Conservation (phyloP, 768 basidiomycete genomes). For the Jaapia argillacea region DNA sequence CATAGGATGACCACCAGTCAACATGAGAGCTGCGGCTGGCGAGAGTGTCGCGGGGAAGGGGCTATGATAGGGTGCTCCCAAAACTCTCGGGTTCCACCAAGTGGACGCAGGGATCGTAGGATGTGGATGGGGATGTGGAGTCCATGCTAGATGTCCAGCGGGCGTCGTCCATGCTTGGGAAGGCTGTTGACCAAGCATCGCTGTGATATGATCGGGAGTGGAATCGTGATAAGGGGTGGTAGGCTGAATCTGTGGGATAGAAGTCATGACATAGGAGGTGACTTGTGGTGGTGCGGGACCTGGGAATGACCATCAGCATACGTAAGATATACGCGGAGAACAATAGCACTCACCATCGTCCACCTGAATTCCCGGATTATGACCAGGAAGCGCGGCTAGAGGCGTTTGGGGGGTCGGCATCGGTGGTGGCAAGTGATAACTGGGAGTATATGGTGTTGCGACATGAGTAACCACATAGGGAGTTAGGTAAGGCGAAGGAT, state of each 20-base stretch:
- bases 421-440: background rate
- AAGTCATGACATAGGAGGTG: background rate
- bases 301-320: too few species aligned
- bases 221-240: background rate
- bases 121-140: background rate
- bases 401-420: background rate
- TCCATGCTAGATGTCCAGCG: background rate
- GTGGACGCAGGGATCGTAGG: background rate
- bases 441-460: background rate
- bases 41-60: background rate
- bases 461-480: background rate
- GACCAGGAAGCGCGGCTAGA: too few species aligned
- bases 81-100: background rate
- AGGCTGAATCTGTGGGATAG: background rate
- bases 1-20: background rate
- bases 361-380: too few species aligned
- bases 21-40: background rate
- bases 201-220: background rate
- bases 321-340: too few species aligned
- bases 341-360: too few species aligned
- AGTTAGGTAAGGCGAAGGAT: background rate
- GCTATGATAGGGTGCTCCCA: background rate
- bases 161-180: background rate
- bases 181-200: background rate
- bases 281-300: too few species aligned